Conservation (phyloP, 139 green algal genomes). For the Volvox reticuliferus region DNA sequence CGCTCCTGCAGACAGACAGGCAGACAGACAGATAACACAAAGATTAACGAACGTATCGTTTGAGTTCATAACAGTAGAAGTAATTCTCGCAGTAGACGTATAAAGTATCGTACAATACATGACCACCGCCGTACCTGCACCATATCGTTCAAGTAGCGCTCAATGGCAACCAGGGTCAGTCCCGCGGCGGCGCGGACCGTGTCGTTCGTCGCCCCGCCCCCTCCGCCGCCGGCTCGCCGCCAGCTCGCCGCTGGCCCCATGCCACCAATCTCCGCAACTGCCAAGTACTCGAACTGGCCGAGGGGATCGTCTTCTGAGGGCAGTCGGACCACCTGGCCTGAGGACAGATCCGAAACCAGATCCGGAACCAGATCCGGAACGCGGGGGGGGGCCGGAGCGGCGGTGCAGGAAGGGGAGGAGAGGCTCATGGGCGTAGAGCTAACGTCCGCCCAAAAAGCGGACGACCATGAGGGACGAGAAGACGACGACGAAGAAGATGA, state of each 20-base stretch:
- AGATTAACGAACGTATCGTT: neutral
- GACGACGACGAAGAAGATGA: too few species aligned
- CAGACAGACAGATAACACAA: too few species aligned
- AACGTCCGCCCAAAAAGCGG: too few species aligned
- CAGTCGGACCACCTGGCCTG: conserved; percentile 36
- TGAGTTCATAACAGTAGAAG: neutral
- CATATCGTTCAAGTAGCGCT: conserved; percentile 47
- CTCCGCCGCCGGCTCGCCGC: conserved; percentile 6
- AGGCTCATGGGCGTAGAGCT: neutral
- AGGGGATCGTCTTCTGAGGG: conserved; percentile 33
- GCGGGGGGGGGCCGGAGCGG: too few species aligned
- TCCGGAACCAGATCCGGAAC: neutral
- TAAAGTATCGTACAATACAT: neutral
- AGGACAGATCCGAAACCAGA: neutral
- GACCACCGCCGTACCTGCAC: conserved; percentile 23
- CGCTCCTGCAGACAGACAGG: conserved; percentile 30
- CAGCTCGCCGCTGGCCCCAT: neutral
- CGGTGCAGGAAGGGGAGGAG: neutral
- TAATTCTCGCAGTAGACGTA: neutral
- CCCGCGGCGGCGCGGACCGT: conserved; percentile 58
- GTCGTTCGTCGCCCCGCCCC: conserved; percentile 61
- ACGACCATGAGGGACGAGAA: too few species aligned
- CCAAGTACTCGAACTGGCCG: conserved; percentile 38
- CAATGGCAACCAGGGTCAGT: conserved; percentile 48
- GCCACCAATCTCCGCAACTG: conserved; percentile 59